These are phyloP conservation scores for Acidomyces sp. DNA, from an alignment of 495 filamentous ascomycete species.

Conservation along the genomic window DNA sequence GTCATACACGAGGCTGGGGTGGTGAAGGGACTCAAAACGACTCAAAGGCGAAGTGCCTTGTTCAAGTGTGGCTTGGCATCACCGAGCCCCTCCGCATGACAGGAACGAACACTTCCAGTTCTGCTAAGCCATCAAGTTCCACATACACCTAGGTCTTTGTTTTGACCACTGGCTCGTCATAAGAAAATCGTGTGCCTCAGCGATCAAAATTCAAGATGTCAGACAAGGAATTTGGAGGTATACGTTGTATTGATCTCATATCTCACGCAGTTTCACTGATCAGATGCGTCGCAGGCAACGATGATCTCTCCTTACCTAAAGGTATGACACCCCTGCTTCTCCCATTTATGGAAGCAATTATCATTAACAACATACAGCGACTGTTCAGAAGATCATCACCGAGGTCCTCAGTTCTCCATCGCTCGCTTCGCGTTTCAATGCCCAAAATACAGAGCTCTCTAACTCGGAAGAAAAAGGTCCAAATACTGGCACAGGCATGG, in stretches of 20 bases:
- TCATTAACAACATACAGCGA: slow-evolving; percentile 43
- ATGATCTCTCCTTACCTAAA: slow-evolving; percentile 92
- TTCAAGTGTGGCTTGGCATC: too few relatives aligned
- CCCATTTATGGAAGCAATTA: not conserved
- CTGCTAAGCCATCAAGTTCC: too few relatives aligned
- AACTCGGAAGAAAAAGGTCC: too few relatives aligned
- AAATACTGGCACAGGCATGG: slow-evolving; percentile 36
- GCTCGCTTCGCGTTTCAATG: slow-evolving; percentile 23
- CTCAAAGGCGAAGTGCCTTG: too few relatives aligned
- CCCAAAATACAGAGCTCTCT: not conserved
- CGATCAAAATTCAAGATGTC: slow-evolving; percentile 73
- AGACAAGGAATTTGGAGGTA: slow-evolving; percentile 64
- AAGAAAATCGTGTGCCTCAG: too few relatives aligned
- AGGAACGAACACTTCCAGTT: too few relatives aligned
- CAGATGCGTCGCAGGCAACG: slow-evolving; percentile 48
- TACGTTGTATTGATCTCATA: slow-evolving; percentile 5
- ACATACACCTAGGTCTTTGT: too few relatives aligned
- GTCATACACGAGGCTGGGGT: too few relatives aligned
- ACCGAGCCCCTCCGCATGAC: too few relatives aligned
- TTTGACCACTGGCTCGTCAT: too few relatives aligned
- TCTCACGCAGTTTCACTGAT: not conserved
- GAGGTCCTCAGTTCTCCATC: slow-evolving; percentile 64
- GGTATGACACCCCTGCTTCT: slow-evolving; percentile 34
- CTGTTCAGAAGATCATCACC: slow-evolving; percentile 92
- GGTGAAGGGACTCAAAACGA: too few relatives aligned